Evolutionary conservation across 495 filamentous ascomycete genomes (phyloP).

Genomic region (Neurospora intermedia): DNA sequence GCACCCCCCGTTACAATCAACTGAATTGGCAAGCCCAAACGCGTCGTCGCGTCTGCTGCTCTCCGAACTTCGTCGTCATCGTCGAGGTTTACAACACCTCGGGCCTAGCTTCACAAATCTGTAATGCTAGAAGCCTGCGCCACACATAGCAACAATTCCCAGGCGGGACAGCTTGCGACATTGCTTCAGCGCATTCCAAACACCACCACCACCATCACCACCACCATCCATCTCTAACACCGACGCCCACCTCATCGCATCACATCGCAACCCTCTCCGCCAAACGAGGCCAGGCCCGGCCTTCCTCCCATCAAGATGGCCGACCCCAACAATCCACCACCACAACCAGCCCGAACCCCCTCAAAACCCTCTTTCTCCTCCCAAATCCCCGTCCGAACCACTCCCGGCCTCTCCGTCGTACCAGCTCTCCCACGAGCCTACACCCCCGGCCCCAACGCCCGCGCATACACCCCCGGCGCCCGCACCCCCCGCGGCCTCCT

Average conservation of each 20-base stretch:
- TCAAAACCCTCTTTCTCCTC: background rate
- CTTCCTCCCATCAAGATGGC: background rate
- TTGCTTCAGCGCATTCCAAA: background rate
- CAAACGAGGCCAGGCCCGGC: background rate
- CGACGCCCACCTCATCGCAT: background rate
- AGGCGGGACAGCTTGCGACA: background rate
- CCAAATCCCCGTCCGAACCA: slow-evolving; percentile 1
- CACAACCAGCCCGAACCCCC: background rate
- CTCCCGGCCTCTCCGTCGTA: background rate
- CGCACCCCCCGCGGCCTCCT: slow-evolving; percentile 13
- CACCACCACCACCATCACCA: background rate
- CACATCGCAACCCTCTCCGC: background rate
- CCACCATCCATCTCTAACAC: background rate
- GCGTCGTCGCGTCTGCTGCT: background rate
- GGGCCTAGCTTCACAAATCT: background rate
- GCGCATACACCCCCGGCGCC: background rate
- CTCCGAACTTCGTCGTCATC: background rate
- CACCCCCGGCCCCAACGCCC: slow-evolving; percentile 7
- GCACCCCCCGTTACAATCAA: background rate
- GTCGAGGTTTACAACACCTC: background rate
- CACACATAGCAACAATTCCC: too few relatives aligned
- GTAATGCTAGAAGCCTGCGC: background rate
- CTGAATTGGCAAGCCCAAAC: background rate
- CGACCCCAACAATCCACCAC: background rate
- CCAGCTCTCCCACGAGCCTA: slow-evolving; percentile 23